phyloP scores from a whole-genome alignment of 2,329 filamentous ascomycete species.

The Conoideocrella luteorostrata region DNA sequence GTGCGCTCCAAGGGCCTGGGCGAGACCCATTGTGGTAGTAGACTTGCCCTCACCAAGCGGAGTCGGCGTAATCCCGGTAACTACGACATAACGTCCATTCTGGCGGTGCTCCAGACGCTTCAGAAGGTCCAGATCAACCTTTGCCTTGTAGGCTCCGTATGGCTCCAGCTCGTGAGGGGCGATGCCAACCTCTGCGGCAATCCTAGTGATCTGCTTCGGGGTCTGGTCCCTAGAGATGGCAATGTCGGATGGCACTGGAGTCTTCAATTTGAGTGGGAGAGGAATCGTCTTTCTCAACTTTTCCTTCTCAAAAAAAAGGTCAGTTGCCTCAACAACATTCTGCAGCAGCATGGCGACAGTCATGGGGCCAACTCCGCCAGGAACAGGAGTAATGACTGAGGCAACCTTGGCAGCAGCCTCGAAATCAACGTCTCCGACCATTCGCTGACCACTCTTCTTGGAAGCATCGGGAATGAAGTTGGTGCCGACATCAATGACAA shows the following conservation, averaged over 20 bases:
- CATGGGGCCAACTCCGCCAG: slow-evolving; percentile 96
- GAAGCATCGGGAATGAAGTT: slow-evolving; percentile 87
- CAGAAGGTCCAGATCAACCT: slow-evolving; percentile 77
- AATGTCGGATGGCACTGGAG: slow-evolving; percentile 92
- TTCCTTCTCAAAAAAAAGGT: slow-evolving; percentile 73
- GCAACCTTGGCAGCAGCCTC: slow-evolving; percentile 79
- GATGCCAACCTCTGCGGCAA: slow-evolving; percentile 85
- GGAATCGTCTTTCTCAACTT: slow-evolving; percentile 74
- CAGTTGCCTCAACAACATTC: slow-evolving; percentile 86
- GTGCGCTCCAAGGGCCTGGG: slow-evolving; percentile 86
- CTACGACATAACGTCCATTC: slow-evolving; percentile 85
- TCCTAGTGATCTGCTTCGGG: slow-evolving; percentile 82
- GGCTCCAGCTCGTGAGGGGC: slow-evolving; percentile 84
- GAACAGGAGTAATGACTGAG: slow-evolving; percentile 90
- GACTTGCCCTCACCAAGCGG: slow-evolving; percentile 97
- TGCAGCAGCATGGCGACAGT: slow-evolving; percentile 97
- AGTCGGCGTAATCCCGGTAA: slow-evolving; percentile 94
- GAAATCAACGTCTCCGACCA: slow-evolving; percentile 94
- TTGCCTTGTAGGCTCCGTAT: slow-evolving; percentile 92
- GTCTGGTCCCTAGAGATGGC: slow-evolving; percentile 81
- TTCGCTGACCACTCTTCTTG: slow-evolving; percentile 85
- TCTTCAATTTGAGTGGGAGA: slow-evolving; percentile 71
- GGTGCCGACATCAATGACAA: slow-evolving; percentile 96
- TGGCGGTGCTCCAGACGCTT: slow-evolving; percentile 79
- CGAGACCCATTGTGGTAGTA: slow-evolving; percentile 92